phyloP scores from a whole-genome alignment of 2,329 filamentous ascomycete genomes.

The Penicillium sp. region DNA sequence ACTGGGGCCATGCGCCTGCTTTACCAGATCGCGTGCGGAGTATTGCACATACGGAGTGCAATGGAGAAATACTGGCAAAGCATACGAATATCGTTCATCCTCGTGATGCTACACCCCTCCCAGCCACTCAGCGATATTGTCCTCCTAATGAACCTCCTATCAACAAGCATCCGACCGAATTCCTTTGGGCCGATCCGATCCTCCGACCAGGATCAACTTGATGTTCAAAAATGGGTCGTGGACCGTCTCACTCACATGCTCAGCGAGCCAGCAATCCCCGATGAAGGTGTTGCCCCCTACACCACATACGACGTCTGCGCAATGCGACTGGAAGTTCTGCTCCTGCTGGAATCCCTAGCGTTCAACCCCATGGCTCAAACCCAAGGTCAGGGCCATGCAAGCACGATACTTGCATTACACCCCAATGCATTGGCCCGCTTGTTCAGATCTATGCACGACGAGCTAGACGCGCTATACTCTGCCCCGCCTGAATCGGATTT shows the following conservation, averaged over 20 bases:
- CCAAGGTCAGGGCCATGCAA: conserved; percentile 55
- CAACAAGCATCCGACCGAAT: conserved; percentile 54
- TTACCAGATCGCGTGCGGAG: conserved; percentile 52
- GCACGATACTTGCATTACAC: conserved; percentile 67
- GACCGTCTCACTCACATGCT: conserved; percentile 60
- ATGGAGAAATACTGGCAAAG: conserved; percentile 55
- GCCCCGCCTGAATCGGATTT: conserved; percentile 47
- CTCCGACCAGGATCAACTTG: conserved; percentile 39
- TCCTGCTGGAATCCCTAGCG: conserved; percentile 44
- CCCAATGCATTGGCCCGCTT: conserved; percentile 71
- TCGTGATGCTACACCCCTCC: conserved; percentile 60
- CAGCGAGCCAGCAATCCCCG: conserved; percentile 52
- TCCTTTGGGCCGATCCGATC: conserved; percentile 58
- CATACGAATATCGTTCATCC: conserved; percentile 59
- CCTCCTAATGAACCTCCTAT: conserved; percentile 56
- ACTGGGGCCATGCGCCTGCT: conserved; percentile 57
- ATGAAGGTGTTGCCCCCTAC: conserved; percentile 46
- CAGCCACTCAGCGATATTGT: conserved; percentile 59
- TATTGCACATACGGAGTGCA: conserved; percentile 45
- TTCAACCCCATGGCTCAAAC: conserved; percentile 60
- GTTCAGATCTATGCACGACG: conserved; percentile 73
- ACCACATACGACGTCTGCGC: conserved; percentile 40
- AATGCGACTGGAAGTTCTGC: conserved; percentile 48
- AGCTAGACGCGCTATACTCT: conserved; percentile 63
- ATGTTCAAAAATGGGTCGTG: conserved; percentile 52